Evolutionary conservation across 176 grass and related monocot genomes (phyloP), one percentile per base, ranked within the genome.

Genomic region (Oryza brachyantha): DNA sequence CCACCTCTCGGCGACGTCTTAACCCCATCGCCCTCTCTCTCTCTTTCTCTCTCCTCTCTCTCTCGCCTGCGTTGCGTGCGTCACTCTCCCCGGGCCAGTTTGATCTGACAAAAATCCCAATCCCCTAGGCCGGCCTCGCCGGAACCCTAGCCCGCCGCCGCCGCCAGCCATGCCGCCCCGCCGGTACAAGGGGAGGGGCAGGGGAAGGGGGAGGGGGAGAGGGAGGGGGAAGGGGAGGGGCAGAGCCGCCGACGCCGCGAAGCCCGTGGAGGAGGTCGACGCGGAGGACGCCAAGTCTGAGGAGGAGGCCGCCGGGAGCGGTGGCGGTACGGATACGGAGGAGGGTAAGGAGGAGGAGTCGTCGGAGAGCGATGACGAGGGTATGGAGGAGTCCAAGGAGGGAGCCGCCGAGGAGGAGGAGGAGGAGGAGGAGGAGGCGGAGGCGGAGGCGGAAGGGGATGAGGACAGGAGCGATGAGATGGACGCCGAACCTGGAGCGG

Each of bases 121-220:
- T 81, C 66, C 64, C 57, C 61, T 54, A 40, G 76, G 60, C 21
- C 60, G 69, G 60, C 16, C 66, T 72, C 66, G 83, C 87, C 73
- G 66, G 87, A 85, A 85, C 83, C 87, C 87, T 89, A 89, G 73
- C 29, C 77, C 41, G 39, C 69, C 32, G 42, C 82, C 41, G 29
- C 68, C 31, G 34, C 81, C 27, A 69, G 50, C 87, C 66, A 89
- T 89, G 87, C 78, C 77, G 46, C 77, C 65, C 9, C 82, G 72
- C 65, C 82, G 82, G 36, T 35, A 66, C 19, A 86, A 57, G 55
- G 77, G 74, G 0, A 76, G 16, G 61, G 68, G 74, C 4, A 76
- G 3, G 81, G 71, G 64, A 6, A 66, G 35, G 42, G 84, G 77
- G 10, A 29, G 25, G 27, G 74, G 7, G 1, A 29, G 46, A 41